Conservation (phyloP, 495 filamentous ascomycete genomes). For the Neurospora discreta region DNA sequence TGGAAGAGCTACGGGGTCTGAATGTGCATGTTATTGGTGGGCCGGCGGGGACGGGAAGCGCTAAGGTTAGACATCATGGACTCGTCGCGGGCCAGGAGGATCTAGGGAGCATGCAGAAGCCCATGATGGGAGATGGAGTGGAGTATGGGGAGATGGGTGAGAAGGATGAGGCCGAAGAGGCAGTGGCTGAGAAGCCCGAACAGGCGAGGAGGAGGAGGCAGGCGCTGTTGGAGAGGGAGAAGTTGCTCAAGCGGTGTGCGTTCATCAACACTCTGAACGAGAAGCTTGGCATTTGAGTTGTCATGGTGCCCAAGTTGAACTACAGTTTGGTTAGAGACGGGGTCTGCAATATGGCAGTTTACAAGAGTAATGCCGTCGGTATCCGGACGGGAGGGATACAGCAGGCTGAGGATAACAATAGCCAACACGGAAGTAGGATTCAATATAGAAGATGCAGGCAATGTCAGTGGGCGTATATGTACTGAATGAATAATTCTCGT, state of each 20-base stretch:
- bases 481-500: no score
- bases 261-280: slow-evolving; percentile 12
- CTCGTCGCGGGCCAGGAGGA: background rate
- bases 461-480: background rate
- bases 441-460: background rate
- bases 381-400: background rate
- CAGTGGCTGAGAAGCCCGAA: background rate
- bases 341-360: background rate
- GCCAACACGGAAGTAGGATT: background rate
- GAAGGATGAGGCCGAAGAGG: background rate
- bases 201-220: background rate
- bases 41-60: slow-evolving; percentile 8
- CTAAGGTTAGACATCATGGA: background rate
- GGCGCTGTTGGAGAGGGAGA: slow-evolving; percentile 4
- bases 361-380: background rate
- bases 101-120: background rate
- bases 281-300: slow-evolving; percentile 8
- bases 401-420: background rate
- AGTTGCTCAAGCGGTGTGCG: slow-evolving; percentile 9
- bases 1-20: background rate
- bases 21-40: slow-evolving; percentile 12
- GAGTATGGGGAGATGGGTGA: background rate
- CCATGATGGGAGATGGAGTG: background rate
- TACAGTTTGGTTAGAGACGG: background rate
- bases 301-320: background rate